Evolutionary conservation across 2,329 filamentous ascomycete species (phyloP).

Genomic region (Colletotrichum scovillei): DNA sequence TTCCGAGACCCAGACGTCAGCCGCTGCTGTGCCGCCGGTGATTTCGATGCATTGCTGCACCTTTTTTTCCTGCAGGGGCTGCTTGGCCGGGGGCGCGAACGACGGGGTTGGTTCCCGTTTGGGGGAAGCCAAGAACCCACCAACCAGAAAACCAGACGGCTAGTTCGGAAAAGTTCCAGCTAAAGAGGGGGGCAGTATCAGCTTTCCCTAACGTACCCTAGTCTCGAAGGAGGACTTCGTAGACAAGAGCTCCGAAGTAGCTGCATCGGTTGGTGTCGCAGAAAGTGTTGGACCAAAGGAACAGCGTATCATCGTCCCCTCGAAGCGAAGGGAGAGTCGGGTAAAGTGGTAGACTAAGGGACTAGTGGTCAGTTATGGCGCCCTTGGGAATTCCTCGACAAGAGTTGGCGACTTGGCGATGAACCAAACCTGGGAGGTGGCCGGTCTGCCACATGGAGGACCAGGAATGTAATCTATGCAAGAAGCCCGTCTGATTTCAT

Average conservation of each 20-base stretch:
- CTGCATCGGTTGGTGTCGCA: not conserved
- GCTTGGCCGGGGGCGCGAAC: conserved; percentile 17
- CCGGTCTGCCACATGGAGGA: conserved; percentile 22
- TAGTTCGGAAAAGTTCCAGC: not conserved
- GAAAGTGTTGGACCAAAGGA: not conserved
- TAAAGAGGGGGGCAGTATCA: not conserved
- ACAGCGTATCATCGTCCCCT: conserved; percentile 23
- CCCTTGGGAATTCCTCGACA: conserved; percentile 2
- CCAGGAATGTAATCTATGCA: conserved; percentile 5
- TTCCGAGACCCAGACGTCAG: conserved; percentile 5
- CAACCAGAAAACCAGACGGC: not conserved
- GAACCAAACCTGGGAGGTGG: not conserved
- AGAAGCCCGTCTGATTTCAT: conserved; percentile 2
- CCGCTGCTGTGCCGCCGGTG: conserved; percentile 27
- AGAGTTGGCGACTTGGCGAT: not conserved
- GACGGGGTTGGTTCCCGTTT: conserved; percentile 18
- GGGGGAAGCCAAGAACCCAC: conserved; percentile 20
- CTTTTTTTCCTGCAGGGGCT: conserved; percentile 24
- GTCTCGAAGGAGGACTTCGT: not conserved
- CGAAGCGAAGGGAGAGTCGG: conserved; percentile 13
- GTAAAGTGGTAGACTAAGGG: not conserved
- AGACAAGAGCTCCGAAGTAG: not conserved
- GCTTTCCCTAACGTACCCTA: not conserved
- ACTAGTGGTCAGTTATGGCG: not conserved
- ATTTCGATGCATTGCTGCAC: not conserved